phyloP scores from a whole-genome alignment of 768 basidiomycete genomes.

The Russula ochroleuca region DNA sequence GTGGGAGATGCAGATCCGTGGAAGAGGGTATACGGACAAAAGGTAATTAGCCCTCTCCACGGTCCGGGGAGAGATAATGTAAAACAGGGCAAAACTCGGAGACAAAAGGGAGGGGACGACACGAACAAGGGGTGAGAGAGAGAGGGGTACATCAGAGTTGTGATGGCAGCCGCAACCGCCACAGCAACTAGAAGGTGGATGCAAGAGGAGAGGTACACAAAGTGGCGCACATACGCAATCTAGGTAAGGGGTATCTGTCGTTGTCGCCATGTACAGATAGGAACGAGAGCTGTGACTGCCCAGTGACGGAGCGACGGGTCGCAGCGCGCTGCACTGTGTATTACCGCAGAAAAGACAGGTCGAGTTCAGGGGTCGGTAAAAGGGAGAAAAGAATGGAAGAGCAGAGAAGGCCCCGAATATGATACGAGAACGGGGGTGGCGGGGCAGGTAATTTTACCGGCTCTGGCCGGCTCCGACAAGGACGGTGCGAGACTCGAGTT shows the following conservation, averaged over 20 bases:
- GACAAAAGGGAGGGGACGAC: background rate
- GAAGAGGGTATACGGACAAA: background rate
- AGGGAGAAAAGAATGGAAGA: background rate
- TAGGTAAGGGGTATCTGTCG: conserved; percentile 21
- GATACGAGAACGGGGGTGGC: too few species aligned
- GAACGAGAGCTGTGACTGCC: background rate
- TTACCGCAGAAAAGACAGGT: background rate
- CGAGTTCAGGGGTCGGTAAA: background rate
- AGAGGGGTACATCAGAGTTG: conserved; percentile 11
- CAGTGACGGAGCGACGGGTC: background rate
- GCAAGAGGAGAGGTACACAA: background rate
- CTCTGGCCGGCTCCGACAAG: conserved; percentile 25
- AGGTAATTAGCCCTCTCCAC: conserved; percentile 14
- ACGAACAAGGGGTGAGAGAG: background rate
- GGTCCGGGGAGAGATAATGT: conserved; percentile 7
- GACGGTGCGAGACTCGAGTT: conserved; percentile 23
- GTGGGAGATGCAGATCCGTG: conserved; percentile 7
- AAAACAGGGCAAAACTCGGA: background rate
- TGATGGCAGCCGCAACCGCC: conserved; percentile 8
- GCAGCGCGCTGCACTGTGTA: conserved; percentile 8
- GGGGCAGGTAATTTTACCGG: conserved; percentile 10
- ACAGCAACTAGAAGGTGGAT: background rate
- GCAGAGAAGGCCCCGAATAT: background rate
- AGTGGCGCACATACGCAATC: conserved; percentile 12
- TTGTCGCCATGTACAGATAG: background rate